These are phyloP conservation scores for Serendipita indica DNA, from an alignment of 768 basidiomycete genomes.

Conservation along the genomic window DNA sequence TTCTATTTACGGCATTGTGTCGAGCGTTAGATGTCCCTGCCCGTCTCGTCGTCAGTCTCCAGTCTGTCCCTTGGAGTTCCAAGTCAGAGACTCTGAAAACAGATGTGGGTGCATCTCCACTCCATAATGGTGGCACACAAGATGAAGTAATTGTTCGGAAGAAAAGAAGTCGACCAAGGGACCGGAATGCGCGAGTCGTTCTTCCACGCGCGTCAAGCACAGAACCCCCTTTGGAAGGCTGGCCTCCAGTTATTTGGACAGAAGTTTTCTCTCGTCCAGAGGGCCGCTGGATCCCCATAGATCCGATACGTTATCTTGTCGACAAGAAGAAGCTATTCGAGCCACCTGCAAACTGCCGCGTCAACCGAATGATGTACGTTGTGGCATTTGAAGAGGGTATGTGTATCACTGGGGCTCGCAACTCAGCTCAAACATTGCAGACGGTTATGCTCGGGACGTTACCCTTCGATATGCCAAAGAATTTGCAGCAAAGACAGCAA, in stretches of 20 bases:
- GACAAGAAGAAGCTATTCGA: conserved; percentile 73
- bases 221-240: conserved; percentile 19
- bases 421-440: conserved; percentile 22
- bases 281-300: conserved; percentile 82
- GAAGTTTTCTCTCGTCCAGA: conserved; percentile 93
- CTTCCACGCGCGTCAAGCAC: not conserved
- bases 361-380: conserved; percentile 83
- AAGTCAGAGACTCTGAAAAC: conserved; percentile 16
- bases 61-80: conserved; percentile 69
- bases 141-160: not conserved
- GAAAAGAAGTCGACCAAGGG: no score
- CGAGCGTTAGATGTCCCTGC: conserved; percentile 76
- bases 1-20: conserved; percentile 82
- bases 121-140: not conserved
- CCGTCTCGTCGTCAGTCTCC: conserved; percentile 76
- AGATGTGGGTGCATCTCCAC: not conserved
- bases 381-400: conserved; percentile 73
- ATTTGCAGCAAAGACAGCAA: conserved; percentile 66
- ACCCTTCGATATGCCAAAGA: conserved; percentile 77
- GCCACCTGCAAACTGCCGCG: conserved; percentile 33
- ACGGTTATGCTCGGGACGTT: conserved; percentile 81
- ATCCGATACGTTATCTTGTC: conserved; percentile 67
- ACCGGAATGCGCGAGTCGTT: not conserved
- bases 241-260: conserved; percentile 88
- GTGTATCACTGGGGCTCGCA: not conserved